Percentiles rank a stretch among this genome's conserved stretches.
phyloP scores from a whole-genome alignment of 225 moss, liverwort and hornwort genomes.

The Physcomitrellopsis africana region DNA sequence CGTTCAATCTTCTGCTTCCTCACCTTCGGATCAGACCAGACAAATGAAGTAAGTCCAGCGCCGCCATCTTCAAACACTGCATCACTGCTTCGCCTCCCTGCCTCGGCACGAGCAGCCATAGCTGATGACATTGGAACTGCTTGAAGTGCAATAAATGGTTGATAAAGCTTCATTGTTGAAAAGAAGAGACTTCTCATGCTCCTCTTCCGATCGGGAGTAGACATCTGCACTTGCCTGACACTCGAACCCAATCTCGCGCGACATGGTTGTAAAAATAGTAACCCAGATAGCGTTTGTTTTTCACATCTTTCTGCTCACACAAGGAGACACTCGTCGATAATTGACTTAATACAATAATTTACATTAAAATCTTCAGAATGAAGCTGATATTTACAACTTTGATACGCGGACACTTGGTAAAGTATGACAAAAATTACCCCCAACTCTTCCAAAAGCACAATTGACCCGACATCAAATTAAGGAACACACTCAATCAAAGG shows the following conservation, averaged over 20 bases:
- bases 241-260: constrained; percentile 27
- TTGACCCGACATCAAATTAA: not conserved
- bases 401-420: not conserved
- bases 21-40: constrained; percentile 57
- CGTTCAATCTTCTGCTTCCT: not conserved
- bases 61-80: constrained; percentile 47
- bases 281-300: constrained; percentile 31
- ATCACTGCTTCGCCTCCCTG: constrained; percentile 34
- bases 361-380: not conserved
- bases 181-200: constrained; percentile 37
- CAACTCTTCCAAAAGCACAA: not conserved
- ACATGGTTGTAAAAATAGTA: constrained; percentile 22
- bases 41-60: constrained; percentile 46
- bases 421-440: not conserved
- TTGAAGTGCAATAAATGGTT: constrained; percentile 35
- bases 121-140: constrained; percentile 36
- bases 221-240: constrained; percentile 38
- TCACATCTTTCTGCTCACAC: constrained; percentile 41
- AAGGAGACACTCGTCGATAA: constrained; percentile 1
- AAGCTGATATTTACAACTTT: not conserved
- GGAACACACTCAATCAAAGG: not conserved
- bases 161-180: constrained; percentile 34
- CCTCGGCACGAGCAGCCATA: constrained; percentile 31
- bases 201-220: constrained; percentile 28
- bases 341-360: not conserved